phyloP scores from a whole-genome alignment of 371 early-diverging fungal genomes.

The Apophysomyces elegans region DNA sequence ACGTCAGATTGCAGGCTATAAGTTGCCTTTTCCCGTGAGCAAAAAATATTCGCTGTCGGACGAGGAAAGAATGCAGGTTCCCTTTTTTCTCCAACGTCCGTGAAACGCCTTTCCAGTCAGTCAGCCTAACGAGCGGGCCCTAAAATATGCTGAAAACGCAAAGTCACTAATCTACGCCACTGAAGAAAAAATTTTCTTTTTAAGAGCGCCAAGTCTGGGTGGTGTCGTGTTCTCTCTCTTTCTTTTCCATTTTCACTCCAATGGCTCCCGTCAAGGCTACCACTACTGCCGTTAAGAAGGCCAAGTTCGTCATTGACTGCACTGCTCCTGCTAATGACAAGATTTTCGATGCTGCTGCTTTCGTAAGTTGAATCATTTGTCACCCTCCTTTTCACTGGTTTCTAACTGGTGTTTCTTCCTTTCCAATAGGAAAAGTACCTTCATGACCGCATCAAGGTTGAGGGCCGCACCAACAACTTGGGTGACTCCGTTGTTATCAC shows the following conservation, averaged over 20 bases:
- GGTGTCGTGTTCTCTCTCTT: conserved; percentile 21
- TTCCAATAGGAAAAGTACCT: conserved; percentile 86
- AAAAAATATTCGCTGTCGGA: too few relatives aligned
- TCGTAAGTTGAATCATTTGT: conserved; percentile 58
- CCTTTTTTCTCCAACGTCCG: neutral
- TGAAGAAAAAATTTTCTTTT: conserved; percentile 2
- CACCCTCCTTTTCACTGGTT: neutral
- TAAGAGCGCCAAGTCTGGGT: neutral
- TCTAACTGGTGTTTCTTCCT: neutral
- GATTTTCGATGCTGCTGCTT: conserved; percentile 96
- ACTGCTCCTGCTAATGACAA: conserved; percentile 93
- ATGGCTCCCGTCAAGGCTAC: conserved; percentile 58
- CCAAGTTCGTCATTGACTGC: conserved; percentile 93
- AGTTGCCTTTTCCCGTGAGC: neutral
- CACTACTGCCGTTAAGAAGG: conserved; percentile 48
- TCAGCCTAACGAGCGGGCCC: neutral
- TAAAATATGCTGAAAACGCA: conserved; percentile 1
- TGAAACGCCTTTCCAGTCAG: too few relatives aligned
- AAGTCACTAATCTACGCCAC: conserved; percentile 15
- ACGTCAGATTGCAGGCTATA: neutral
- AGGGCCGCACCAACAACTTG: conserved; percentile 96
- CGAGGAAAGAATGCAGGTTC: too few relatives aligned
- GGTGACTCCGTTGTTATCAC: conserved; percentile 85
- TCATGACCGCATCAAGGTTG: conserved; percentile 98
- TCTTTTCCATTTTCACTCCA: conserved; percentile 27